These are phyloP conservation scores for Priceomyces melissophilus DNA, from an alignment of 805 yeast genomes.

Conservation along the genomic window DNA sequence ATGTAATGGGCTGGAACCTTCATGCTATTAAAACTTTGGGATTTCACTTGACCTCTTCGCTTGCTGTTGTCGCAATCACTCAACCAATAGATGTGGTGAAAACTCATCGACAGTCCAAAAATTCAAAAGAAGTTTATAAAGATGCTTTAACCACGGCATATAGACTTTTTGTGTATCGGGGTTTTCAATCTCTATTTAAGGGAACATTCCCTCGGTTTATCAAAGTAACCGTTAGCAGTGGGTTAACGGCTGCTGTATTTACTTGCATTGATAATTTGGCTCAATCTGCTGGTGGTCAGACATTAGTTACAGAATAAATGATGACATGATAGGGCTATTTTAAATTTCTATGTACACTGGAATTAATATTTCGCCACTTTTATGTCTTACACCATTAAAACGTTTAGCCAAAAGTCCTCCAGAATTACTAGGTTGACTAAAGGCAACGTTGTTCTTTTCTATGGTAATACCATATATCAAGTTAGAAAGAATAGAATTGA, in stretches of 20 bases:
- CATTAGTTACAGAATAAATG: slow-evolving; percentile 22
- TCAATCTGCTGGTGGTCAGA: slow-evolving; percentile 27
- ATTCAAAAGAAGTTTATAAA: slow-evolving; percentile 53
- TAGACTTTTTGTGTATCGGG: slow-evolving; percentile 28
- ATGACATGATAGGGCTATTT: not conserved
- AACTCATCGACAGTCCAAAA: slow-evolving; percentile 79
- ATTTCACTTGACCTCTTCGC: slow-evolving; percentile 53
- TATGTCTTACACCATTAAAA: slow-evolving; percentile 56
- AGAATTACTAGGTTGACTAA: slow-evolving; percentile 69
- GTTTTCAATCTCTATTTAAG: slow-evolving; percentile 27
- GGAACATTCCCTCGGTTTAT: slow-evolving; percentile 40
- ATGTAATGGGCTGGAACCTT: slow-evolving; percentile 46
- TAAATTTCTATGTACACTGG: slow-evolving; percentile 45
- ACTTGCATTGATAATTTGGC: slow-evolving; percentile 30
- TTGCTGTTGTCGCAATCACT: slow-evolving; percentile 71
- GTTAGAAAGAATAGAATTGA: slow-evolving; percentile 41
- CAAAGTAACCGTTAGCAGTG: slow-evolving; percentile 40
- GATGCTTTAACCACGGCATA: slow-evolving; percentile 54
- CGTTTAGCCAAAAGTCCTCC: slow-evolving; percentile 58
- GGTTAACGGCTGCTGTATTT: slow-evolving; percentile 39
- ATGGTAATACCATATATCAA: slow-evolving; percentile 49
- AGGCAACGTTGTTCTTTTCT: slow-evolving; percentile 47
- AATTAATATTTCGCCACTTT: slow-evolving; percentile 45
- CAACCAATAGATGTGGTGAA: slow-evolving; percentile 90
- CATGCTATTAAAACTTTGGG: slow-evolving; percentile 47